Evolutionary conservation across 2,329 filamentous ascomycete genomes (phyloP), one percentile per base, ranked within the genome.

Genomic region (Hymenoscyphus fraxineus): DNA sequence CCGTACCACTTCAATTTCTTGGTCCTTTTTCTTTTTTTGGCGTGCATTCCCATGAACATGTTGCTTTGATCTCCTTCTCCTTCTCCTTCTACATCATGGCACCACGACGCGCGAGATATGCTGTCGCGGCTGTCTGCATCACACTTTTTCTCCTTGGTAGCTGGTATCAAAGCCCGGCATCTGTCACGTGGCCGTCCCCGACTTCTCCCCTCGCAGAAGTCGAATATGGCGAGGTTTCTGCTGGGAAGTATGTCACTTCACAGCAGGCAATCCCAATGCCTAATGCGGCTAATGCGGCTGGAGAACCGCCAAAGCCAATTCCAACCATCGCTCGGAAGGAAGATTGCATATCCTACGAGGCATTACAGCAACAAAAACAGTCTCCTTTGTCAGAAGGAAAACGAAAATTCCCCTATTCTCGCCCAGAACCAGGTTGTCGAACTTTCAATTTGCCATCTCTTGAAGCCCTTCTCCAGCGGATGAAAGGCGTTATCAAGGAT

Each of bases 391-490:
- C 72, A n/a, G 67, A 67, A 41, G 93, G 94, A 12, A 86, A 86
- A 6, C 83, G 94, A 73, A 80, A 85, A 66, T 86, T 97, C 10
- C 89, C 92, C 1, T 96, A 85, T 76, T 92, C 95, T 78, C 86
- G 94, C 16, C 93, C 94, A 1, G 82, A 83, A 2, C 79, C 83
- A 58, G 83, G 85, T 72, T 97, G 93, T 75, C 89, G 93, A 60
- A 96, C 91, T 0, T 96, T 95, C 79, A 85, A 85, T 67, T 89
- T 91, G 4, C 83, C 88, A 3, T 82, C 87, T 6, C 90, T 96
- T 15, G 93, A 97, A 74, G 80, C 86, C 63, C 83, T 91, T 55
- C 91, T 97, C 65, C 77, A 84, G 39, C 82, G 89, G 66, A 85
- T 96, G 80, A 88, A 86, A 54, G 78, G 80, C 39, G 81, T 83